Evolutionary conservation across 225 moss, liverwort and hornwort genomes (phyloP).

Genomic region (Straminergon stramineum): DNA sequence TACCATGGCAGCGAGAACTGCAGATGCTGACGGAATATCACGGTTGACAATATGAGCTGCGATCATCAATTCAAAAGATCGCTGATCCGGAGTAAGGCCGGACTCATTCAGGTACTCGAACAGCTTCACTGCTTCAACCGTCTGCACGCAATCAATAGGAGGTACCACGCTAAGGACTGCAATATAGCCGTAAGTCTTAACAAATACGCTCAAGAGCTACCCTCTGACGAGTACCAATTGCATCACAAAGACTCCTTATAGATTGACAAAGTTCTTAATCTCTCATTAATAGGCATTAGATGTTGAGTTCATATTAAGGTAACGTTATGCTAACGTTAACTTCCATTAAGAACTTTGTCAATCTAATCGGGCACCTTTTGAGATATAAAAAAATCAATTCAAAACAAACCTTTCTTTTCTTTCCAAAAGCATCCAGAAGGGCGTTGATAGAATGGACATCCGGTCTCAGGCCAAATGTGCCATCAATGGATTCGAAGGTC

Average conservation of each 20-base stretch:
- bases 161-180: not conserved
- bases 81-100: slow-evolving; percentile 55
- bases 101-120: slow-evolving; percentile 68
- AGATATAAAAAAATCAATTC: not conserved
- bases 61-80: slow-evolving; percentile 61
- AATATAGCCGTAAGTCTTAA: not conserved
- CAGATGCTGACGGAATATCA: slow-evolving; percentile 63
- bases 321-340: not conserved
- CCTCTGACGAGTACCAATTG: not conserved
- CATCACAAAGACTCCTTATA: not conserved
- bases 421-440: slow-evolving; percentile 83
- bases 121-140: slow-evolving; percentile 68
- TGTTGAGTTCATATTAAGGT: not conserved
- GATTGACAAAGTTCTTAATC: not conserved
- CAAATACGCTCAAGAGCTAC: not conserved
- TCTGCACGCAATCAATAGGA: slow-evolving; percentile 17
- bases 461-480: slow-evolving; percentile 72
- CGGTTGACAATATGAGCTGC: slow-evolving; percentile 78
- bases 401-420: slow-evolving; percentile 55
- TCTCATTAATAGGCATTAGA: not conserved
- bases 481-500: slow-evolving; percentile 80
- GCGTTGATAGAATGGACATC: slow-evolving; percentile 94
- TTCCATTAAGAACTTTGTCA: not conserved
- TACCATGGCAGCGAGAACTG: slow-evolving; percentile 56
- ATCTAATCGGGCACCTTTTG: not conserved